Percentiles rank a stretch among this genome's conserved stretches.
Evolutionary conservation across 192 early-diverging fungal genomes (phyloP).

Genomic region (Mortierella antarctica): DNA sequence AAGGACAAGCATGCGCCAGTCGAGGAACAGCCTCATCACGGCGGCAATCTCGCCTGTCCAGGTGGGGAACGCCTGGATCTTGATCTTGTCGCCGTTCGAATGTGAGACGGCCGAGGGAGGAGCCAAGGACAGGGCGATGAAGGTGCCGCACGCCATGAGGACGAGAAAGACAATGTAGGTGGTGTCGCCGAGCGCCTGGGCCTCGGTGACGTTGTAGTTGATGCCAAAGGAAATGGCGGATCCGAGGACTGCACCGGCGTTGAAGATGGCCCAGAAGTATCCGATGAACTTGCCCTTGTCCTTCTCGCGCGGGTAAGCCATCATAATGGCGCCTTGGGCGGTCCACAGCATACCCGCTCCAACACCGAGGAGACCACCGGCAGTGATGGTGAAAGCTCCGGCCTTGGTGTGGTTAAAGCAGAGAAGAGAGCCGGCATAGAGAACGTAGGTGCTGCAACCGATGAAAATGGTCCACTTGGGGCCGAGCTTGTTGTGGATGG

Average conservation of each 20-base stretch:
- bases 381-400: conserved; percentile 70
- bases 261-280: conserved; percentile 88
- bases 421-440: conserved; percentile 82
- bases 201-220: conserved; percentile 66
- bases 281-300: conserved; percentile 83
- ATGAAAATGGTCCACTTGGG: conserved; percentile 71
- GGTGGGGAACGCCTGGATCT: conserved; percentile 72
- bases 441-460: conserved; percentile 76
- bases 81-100: conserved; percentile 73
- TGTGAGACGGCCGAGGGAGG: conserved; percentile 68
- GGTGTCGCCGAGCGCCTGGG: conserved; percentile 64
- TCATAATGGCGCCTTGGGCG: conserved; percentile 83
- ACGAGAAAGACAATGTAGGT: conserved; percentile 82
- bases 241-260: conserved; percentile 81
- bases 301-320: conserved; percentile 83
- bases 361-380: conserved; percentile 82
- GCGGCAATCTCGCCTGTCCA: conserved; percentile 61
- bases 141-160: conserved; percentile 70
- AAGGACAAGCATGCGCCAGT: conserved; percentile 71
- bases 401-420: conserved; percentile 68
- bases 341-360: conserved; percentile 81
- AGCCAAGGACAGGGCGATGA: conserved; percentile 64
- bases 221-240: conserved; percentile 75
- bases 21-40: conserved; percentile 65
- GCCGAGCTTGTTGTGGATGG: conserved; percentile 80